Base-by-base conservation (phyloP, 2,329 filamentous ascomycete genomes). In the Nemania sp. region DNA sequence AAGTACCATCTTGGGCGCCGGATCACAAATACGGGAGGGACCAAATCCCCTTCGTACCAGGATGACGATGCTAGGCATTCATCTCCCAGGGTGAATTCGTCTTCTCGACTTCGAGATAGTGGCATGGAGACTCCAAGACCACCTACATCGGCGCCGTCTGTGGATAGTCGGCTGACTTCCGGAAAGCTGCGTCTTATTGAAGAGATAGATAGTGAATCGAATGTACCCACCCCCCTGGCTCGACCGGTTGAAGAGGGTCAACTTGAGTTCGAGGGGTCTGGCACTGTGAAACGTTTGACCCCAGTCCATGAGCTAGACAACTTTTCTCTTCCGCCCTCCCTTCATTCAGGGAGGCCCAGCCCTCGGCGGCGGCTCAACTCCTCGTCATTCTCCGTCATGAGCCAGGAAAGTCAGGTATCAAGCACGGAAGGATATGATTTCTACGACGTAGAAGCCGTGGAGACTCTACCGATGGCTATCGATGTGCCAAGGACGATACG, bases 391-490 rank as follows among this genome's bases (percentile, higher is more conserved):
- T 83, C 81, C 2, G 71, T 76, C n/a, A 57, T 70, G 17, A 82
- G 80, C 63, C 75, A 79, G 26, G 75, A 76, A 34, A 82, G 77
- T 61, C 75, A 79, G 19, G 61, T 71, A n/a, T 80, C 79, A 11
- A 79, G 74, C 63, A 81, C 78, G 1, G 83, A 86, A 59, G 83
- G 83, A 0, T 86, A 86, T 61, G 83, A 86, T 66, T 86, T 86
- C 63, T 86, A 86, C 64, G 84, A 83, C 61, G 72, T 82, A 23
- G 82, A 83, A n/a, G 78, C 66, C 7, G 44, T 61, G 5, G 70
- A 60, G 56, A 66, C 74, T 23, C 68, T 80, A 50, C 70, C 72
- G 43, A 73, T 73, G 39, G 80, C 79, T 6, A 79, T 84, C 41
- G 80, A 84, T 55, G 78, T 83, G 44, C 80, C 75, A 5, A 73